These are phyloP conservation scores for Cystobasidium onofrii DNA, from an alignment of 768 basidiomycete genomes.

Conservation along the genomic window DNA sequence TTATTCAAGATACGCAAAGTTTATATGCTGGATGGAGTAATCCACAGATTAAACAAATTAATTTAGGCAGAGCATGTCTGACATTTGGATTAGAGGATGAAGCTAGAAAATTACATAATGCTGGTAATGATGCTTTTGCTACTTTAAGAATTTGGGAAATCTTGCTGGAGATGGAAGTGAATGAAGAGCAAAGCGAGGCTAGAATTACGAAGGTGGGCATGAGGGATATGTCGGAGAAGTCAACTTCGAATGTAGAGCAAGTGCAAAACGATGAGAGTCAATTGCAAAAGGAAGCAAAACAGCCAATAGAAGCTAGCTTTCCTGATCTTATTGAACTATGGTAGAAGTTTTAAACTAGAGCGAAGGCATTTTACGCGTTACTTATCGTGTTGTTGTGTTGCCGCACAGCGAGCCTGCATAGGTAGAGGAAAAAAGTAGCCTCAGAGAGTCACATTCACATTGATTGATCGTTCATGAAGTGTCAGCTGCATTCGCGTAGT, in stretches of 20 bases:
- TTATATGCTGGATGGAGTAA: constrained; percentile 25
- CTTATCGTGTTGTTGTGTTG: no score
- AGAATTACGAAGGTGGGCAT: no score
- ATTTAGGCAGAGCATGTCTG: constrained; percentile 21
- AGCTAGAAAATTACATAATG: constrained; percentile 18
- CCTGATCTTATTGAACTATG: background rate
- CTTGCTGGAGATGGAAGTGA: constrained; percentile 4
- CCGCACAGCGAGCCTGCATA: no score
- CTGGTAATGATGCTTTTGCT: constrained; percentile 27
- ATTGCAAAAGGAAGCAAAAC: background rate
- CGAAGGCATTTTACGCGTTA: no score
- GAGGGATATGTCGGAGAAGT: background rate
- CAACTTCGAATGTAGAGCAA: no score
- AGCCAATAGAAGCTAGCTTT: background rate
- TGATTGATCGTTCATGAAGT: no score
- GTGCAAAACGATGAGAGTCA: no score
- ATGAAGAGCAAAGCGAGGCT: background rate
- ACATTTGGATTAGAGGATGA: background rate
- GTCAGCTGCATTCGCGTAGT: no score
- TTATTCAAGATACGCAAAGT: constrained; percentile 27
- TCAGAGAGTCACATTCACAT: no score
- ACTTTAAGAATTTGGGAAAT: constrained; percentile 15
- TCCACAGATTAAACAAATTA: constrained; percentile 21
- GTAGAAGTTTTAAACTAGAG: background rate
- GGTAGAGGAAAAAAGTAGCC: no score